These are phyloP conservation scores for Tetrastigma voinierianum DNA, from an alignment of 164 flowering plant species.

Conservation along the genomic window DNA sequence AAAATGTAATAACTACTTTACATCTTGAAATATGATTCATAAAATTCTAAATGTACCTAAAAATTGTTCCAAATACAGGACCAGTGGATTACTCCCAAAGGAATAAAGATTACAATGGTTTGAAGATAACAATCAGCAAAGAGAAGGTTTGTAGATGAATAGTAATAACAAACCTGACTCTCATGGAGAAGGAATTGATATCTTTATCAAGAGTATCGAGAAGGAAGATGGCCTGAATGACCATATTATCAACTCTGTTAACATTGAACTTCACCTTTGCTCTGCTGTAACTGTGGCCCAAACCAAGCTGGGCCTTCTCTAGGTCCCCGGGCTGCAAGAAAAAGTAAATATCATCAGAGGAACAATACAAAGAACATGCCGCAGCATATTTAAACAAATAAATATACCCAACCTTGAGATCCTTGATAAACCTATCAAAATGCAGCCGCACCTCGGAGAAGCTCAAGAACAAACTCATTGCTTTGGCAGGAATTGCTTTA, in stretches of 20 bases:
- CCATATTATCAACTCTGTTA: constrained; percentile 96
- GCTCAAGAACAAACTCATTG: constrained; percentile 80
- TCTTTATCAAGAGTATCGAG: constrained; percentile 97
- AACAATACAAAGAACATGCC: not conserved
- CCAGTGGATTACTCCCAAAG: not conserved
- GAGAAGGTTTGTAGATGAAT: not conserved
- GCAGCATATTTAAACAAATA: not conserved
- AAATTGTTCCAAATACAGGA: no score
- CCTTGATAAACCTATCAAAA: constrained; percentile 82
- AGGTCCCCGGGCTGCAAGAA: constrained; percentile 69
- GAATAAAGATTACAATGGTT: not conserved
- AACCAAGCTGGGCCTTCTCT: constrained; percentile 94
- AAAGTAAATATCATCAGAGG: not conserved
- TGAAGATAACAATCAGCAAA: not conserved
- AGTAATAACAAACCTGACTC: constrained; percentile 70
- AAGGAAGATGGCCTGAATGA: constrained; percentile 93
- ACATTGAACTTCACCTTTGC: constrained; percentile 99
- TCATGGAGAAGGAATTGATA: constrained; percentile 90
- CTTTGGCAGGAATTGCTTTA: constrained; percentile 87
- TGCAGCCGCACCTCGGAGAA: constrained; percentile 83
- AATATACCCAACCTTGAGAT: constrained; percentile 64
- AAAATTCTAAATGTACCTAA: no score
- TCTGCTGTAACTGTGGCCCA: constrained; percentile 94
- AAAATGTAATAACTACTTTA: not conserved
- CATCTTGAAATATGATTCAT: no score